Base-by-base conservation (phyloP, 345 rosid species). In the Murraya paniculata region DNA sequence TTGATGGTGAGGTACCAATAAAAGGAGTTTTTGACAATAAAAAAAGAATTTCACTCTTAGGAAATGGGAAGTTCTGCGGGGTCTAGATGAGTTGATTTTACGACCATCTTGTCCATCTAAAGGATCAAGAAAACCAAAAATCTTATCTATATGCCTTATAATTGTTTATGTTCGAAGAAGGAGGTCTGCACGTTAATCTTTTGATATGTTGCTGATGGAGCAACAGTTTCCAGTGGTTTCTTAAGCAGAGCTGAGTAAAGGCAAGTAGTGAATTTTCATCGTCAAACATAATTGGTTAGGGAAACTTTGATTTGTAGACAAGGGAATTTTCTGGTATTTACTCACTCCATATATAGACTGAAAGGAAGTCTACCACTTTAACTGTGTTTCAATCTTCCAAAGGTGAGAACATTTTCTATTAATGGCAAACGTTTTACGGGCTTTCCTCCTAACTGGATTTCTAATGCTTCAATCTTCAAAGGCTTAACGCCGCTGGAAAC, bases 51-150 rank as follows among this genome's bases (percentile, higher is more conserved):
- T 61, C 55, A n/a, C 31, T 82, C 25, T 5, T 10, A 0, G 82
- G 82, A 19, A 82, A 73, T 38, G 25, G 55, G 19, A 21, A n/a
- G 30, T 78, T 74, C 31, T 68, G 81, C 13, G 67, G 84, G 81
- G 24, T 56, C 14, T 48, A 2, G 6, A 31, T 24, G 82, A 75
- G 66, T 65, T 65, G 59, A 78, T 6, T 58, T 50, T 79, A 56
- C n/a, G n/a, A n/a, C 79, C 60, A 19, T 11, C 27, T 27, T 81
- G 71, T 56, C 33, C 4, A n/a, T 71, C 18, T 27, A 35, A 70
- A 30, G 24, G 48, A 57, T 53, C 59, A n/a, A 16, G 56, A 50
- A 50, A 14, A 50, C 7, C 56, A 50, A 16, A 50, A 18, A 50
- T 55, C 61, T 55, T 71, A 19, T 71, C 18, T 9, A 19, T 31